A percentile compares a stretch with the other conserved stretches of the same genome.
Conservation (phyloP, 2,329 filamentous ascomycete genomes). For the Waltergamsia citrina region DNA sequence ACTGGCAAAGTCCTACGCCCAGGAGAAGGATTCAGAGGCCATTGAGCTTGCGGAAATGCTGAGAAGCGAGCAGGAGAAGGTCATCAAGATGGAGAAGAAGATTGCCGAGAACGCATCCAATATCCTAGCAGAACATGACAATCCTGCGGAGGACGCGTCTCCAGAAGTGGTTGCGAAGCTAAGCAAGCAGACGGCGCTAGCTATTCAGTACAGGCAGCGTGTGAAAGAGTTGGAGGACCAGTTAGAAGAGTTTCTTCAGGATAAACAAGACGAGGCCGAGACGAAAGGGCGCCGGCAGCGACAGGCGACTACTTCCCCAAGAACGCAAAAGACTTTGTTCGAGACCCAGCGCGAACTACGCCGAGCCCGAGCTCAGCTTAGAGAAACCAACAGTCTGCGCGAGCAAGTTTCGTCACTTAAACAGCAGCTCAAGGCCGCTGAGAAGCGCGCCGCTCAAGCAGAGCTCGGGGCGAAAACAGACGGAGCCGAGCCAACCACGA, state of each 20-base stretch:
- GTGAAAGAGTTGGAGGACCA: slow-evolving; percentile 48
- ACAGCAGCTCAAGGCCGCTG: slow-evolving; percentile 36
- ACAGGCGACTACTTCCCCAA: slow-evolving; percentile 32
- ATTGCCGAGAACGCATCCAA: slow-evolving; percentile 51
- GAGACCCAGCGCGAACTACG: slow-evolving; percentile 46
- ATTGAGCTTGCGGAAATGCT: slow-evolving; percentile 56
- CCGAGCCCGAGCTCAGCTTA: slow-evolving; percentile 42
- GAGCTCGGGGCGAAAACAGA: slow-evolving; percentile 22
- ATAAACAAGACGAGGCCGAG: slow-evolving; percentile 21
- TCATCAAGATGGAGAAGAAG: slow-evolving; percentile 52
- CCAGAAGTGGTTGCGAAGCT: slow-evolving; percentile 42
- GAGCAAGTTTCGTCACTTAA: slow-evolving; percentile 44
- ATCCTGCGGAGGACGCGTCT: slow-evolving; percentile 31
- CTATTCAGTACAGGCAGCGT: slow-evolving; percentile 47
- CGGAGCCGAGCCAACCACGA: slow-evolving; percentile 8
- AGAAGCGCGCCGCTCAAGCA: slow-evolving; percentile 29
- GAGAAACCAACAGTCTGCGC: slow-evolving; percentile 39
- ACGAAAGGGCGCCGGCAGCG: slow-evolving; percentile 20
- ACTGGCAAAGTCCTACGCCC: slow-evolving; percentile 68
- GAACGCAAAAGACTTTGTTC: slow-evolving; percentile 38
- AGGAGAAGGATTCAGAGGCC: slow-evolving; percentile 66
- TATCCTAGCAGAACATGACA: slow-evolving; percentile 26
- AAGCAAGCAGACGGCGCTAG: slow-evolving; percentile 46
- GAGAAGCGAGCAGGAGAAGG: slow-evolving; percentile 57
- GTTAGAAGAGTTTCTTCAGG: slow-evolving; percentile 29